Evolutionary conservation across 2,329 filamentous ascomycete genomes (phyloP).

Genomic region (Aureobasidium sp.): DNA sequence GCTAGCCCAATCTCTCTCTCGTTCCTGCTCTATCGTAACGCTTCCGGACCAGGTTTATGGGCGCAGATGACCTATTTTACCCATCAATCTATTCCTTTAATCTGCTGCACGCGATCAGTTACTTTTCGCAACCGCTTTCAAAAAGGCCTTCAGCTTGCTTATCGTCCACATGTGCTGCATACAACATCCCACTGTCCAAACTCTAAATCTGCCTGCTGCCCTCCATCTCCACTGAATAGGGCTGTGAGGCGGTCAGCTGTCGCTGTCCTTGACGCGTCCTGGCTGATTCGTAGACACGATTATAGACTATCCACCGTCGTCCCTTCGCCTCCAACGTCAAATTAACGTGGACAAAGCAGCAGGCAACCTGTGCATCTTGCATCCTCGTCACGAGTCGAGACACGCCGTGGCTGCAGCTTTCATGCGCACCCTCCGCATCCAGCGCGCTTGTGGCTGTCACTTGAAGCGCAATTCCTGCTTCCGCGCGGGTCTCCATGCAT

Average conservation of each 20-base stretch:
- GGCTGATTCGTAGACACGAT: background rate
- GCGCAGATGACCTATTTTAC: background rate
- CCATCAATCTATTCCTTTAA: background rate
- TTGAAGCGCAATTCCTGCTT: background rate
- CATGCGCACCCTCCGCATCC: slow-evolving; percentile 5
- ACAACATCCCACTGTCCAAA: background rate
- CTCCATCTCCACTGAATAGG: background rate
- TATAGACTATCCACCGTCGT: background rate
- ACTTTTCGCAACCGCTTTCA: background rate
- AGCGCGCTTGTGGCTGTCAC: slow-evolving; percentile 9
- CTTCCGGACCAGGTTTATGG: background rate
- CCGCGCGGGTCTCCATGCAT: background rate
- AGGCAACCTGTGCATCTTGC: background rate
- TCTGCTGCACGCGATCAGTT: slow-evolving; percentile 11
- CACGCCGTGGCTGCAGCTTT: slow-evolving; percentile 5
- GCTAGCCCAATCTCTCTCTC: background rate
- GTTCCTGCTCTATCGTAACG: background rate
- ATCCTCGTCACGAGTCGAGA: background rate
- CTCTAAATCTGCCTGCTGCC: background rate
- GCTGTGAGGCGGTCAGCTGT: slow-evolving; percentile 6
- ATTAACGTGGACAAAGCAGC: background rate
- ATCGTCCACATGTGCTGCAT: background rate
- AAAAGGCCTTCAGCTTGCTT: background rate
- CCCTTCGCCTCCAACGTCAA: background rate
- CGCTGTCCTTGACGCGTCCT: background rate